Conservation (phyloP, 768 basidiomycete genomes). For the Lactarius indigo region DNA sequence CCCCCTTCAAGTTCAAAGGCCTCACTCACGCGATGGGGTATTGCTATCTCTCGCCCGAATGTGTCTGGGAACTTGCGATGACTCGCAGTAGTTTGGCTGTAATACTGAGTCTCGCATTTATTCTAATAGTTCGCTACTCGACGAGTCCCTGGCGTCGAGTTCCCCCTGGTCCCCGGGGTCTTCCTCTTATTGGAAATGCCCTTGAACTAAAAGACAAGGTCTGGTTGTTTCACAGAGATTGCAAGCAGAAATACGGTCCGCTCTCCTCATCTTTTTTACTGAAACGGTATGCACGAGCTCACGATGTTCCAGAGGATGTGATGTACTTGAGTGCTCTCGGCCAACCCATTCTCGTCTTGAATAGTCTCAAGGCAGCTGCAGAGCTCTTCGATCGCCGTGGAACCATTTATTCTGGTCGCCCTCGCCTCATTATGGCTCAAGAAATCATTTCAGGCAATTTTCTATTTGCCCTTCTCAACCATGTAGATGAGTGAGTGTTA, state of each 20-base stretch:
- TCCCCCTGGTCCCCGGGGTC: background rate
- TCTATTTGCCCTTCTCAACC: background rate
- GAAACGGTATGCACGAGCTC: background rate
- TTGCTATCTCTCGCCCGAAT: background rate
- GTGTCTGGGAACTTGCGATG: background rate
- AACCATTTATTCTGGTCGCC: background rate
- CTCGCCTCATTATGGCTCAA: background rate
- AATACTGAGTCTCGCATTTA: background rate
- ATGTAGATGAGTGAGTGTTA: background rate
- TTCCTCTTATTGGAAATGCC: background rate
- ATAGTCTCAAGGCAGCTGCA: background rate
- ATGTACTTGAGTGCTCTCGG: background rate
- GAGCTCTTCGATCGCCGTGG: background rate
- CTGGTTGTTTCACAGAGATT: background rate
- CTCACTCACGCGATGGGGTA: no score
- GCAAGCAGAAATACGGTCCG: background rate
- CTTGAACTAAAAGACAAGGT: background rate
- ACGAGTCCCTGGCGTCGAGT: background rate
- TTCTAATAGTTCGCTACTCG: background rate
- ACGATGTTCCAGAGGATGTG: background rate
- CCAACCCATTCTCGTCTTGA: background rate
- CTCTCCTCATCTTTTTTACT: background rate
- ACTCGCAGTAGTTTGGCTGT: background rate
- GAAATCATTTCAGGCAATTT: background rate
- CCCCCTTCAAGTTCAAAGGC: no score